Percentiles rank a stretch among this genome's conserved stretches.
phyloP scores from a whole-genome alignment of 768 basidiomycete species.

The Lyophyllum decastes region DNA sequence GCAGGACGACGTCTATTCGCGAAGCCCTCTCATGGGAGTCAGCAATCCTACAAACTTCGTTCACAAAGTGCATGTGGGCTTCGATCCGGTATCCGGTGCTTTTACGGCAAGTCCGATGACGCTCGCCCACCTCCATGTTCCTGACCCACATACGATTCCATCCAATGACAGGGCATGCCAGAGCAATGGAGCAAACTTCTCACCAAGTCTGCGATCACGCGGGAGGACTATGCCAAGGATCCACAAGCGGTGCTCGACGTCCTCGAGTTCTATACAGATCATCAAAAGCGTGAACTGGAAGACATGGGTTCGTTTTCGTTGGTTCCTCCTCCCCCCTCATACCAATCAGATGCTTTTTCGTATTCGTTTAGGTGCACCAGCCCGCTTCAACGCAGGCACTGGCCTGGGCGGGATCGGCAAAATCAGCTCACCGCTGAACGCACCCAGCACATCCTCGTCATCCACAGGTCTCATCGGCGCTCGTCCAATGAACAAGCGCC shows the following conservation, averaged over 20 bases:
- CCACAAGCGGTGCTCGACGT: slow-evolving; percentile 98
- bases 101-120: slow-evolving; percentile 73
- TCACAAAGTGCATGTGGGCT: slow-evolving; percentile 98
- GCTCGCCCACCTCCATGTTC: background rate
- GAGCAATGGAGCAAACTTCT: slow-evolving; percentile 98
- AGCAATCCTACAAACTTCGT: slow-evolving; percentile 97
- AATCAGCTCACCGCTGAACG: slow-evolving; percentile 23
- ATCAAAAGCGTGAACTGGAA: slow-evolving; percentile 93
- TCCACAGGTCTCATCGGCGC: slow-evolving; percentile 23
- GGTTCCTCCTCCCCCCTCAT: slow-evolving; percentile 20
- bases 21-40: slow-evolving; percentile 91
- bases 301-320: slow-evolving; percentile 37
- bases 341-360: slow-evolving; percentile 12
- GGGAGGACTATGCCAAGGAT: slow-evolving; percentile 95
- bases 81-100: slow-evolving; percentile 89
- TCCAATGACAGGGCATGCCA: slow-evolving; percentile 74
- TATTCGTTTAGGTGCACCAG: slow-evolving; percentile 48
- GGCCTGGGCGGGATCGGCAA: slow-evolving; percentile 79
- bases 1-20: slow-evolving; percentile 95
- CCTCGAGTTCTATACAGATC: slow-evolving; percentile 97
- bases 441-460: slow-evolving; percentile 23
- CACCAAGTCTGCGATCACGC: slow-evolving; percentile 95
- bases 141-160: slow-evolving; percentile 8
- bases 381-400: slow-evolving; percentile 89
- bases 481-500: slow-evolving; percentile 29